phyloP scores from a whole-genome alignment of 2,329 filamentous ascomycete genomes.

The Penicillium sumatraense region DNA sequence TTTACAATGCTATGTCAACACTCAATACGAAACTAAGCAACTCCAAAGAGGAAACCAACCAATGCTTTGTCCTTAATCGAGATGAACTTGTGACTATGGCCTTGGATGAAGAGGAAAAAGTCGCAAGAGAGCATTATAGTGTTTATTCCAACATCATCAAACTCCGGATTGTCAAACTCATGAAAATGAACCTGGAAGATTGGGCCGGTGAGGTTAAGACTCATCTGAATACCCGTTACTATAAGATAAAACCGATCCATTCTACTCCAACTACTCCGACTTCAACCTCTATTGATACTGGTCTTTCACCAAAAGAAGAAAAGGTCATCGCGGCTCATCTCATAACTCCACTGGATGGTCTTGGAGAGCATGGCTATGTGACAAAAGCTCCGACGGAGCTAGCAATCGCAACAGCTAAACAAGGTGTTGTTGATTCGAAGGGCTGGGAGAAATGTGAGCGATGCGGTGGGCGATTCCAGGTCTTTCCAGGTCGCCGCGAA shows the following conservation, averaged over 20 bases:
- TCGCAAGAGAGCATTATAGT: conserved; percentile 67
- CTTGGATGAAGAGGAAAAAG: conserved; percentile 72
- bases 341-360: conserved; percentile 64
- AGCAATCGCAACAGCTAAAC: conserved; percentile 68
- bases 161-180: conserved; percentile 75
- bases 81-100: conserved; percentile 53
- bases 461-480: conserved; percentile 83
- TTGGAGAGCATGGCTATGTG: conserved; percentile 78
- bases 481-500: conserved; percentile 82
- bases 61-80: conserved; percentile 42
- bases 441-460: conserved; percentile 91
- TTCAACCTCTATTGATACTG: conserved; percentile 67
- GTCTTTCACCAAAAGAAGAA: conserved; percentile 71
- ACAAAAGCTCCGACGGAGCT: conserved; percentile 66
- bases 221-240: conserved; percentile 44
- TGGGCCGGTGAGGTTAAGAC: conserved; percentile 70
- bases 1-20: conserved; percentile 48
- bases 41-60: conserved; percentile 36
- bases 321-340: conserved; percentile 66
- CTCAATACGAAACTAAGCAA: conserved; percentile 45
- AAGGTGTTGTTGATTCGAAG: conserved; percentile 67
- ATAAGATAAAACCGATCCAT: conserved; percentile 33
- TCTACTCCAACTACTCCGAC: conserved; percentile 35
- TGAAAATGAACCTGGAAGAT: conserved; percentile 71
- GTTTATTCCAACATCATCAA: conserved; percentile 87